Evolutionary conservation across 805 yeast species (phyloP).

Genomic region (Isabelozyma rhagii): DNA sequence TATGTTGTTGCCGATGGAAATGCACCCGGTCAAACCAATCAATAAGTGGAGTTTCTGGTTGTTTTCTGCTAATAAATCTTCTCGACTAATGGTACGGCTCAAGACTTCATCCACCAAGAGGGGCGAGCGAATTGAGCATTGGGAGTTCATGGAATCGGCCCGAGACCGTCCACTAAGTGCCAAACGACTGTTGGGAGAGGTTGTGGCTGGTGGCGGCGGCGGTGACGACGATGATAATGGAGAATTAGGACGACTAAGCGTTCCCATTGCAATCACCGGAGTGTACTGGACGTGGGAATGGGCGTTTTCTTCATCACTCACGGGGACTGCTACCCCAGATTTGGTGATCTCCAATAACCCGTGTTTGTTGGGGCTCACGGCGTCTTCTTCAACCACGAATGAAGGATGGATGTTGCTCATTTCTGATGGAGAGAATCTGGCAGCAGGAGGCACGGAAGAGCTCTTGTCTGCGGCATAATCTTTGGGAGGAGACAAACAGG

Average conservation of each 20-base stretch:
- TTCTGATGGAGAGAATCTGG: neutral
- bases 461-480: neutral
- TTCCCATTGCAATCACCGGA: constrained; percentile 2
- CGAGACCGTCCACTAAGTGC: neutral
- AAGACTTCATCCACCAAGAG: neutral
- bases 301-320: constrained; percentile 1
- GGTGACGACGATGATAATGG: constrained; percentile 2
- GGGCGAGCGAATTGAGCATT: neutral
- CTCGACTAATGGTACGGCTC: neutral
- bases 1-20: constrained; percentile 17
- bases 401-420: constrained; percentile 8
- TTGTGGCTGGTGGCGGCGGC: constrained; percentile 2
- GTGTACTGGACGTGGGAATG: constrained; percentile 1
- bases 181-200: neutral
- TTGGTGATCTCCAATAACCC: constrained; percentile 8
- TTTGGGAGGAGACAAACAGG: constrained; percentile 11
- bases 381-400: constrained; percentile 10
- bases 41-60: constrained; percentile 17
- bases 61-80: constrained; percentile 4
- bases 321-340: constrained; percentile 1
- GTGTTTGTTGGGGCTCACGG: constrained; percentile 16
- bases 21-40: constrained; percentile 24
- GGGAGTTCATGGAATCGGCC: neutral
- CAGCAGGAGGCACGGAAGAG: neutral
- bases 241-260: neutral